Evolutionary conservation across 2,329 filamentous ascomycete genomes (phyloP), one percentile per base, ranked within the genome.

Genomic region (Fusarium chlamydosporum): DNA sequence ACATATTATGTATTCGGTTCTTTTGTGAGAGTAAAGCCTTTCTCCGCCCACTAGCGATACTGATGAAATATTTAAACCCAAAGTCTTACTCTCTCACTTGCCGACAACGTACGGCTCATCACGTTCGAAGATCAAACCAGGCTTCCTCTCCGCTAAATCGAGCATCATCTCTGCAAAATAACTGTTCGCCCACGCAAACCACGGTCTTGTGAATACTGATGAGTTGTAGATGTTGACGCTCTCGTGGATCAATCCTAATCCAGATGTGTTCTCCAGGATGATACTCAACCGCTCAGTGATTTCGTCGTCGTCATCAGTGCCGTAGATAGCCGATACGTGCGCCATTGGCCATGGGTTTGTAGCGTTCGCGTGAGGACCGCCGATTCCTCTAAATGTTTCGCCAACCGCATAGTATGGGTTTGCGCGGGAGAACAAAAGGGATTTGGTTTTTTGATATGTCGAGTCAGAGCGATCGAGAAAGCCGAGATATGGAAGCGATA

Each of bases 161-260:
- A 67, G 57, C 3, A 67, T 31, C 64, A 67, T 67, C 1, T 67
- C 64, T 0, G 64, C 64, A 15, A 67, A 67, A 9, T 67, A 67
- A 3, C 64, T 67, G 0, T 67, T 67, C 1, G 64, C 64, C 64
- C 64, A 67, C 1, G 64, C 64, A 15, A 67, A 67, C 64, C 64
- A 67, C 1, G 64, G 63, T 1, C 64, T 56, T 1, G 64, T 67
- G 1, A 67, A 67, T 0, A 43, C 63, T 0, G 56, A 40, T 4
- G 64, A 67, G 20, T 67, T 67, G 4, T 67, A 67, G 0, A 67
- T 63, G 4, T 62, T 67, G 0, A 67, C 57, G 37, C 64, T 67
- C 12, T 67, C 64, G 6, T 67, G 64, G 2, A 67, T 63, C 9
- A 67, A 7, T 0, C 64, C 64, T 0, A 67, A 7, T 0, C 64